A percentile compares a stretch with the other conserved stretches of the same genome.
Conservation (phyloP, 2,329 filamentous ascomycete genomes). For the Colletotrichum godetiae region DNA sequence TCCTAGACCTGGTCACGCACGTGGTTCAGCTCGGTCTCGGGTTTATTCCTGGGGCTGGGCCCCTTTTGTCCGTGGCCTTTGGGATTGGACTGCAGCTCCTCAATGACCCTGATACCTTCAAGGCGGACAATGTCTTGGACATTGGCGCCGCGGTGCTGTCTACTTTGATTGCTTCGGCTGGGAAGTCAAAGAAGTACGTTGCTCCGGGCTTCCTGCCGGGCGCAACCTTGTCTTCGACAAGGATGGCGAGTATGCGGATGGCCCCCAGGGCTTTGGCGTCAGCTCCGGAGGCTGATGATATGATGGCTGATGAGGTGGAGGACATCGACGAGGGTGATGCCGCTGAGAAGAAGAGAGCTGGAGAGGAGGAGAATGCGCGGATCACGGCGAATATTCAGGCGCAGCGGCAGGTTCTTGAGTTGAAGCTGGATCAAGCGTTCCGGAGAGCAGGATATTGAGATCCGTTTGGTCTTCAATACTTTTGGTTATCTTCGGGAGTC, state of each 20-base stretch:
- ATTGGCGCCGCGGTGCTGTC: not conserved
- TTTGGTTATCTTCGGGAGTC: not conserved
- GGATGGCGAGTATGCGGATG: not conserved
- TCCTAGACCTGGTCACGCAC: not conserved
- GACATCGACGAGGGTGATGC: not conserved
- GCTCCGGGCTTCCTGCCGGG: not conserved
- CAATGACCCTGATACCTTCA: not conserved
- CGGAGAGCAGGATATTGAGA: not conserved
- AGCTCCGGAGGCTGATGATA: not conserved
- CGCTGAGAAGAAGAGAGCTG: not conserved
- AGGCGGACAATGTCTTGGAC: not conserved
- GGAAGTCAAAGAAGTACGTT: not conserved
- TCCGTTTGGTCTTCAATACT: not conserved
- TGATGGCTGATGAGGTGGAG: not conserved
- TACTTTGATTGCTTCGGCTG: not conserved
- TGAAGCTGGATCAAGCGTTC: not conserved
- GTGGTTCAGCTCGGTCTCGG: not conserved
- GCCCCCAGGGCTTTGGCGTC: not conserved
- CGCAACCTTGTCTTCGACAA: not conserved
- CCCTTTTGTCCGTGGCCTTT: not conserved
- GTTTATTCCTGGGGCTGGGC: not conserved
- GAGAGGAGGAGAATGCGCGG: not conserved
- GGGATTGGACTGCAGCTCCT: not conserved
- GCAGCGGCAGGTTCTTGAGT: not conserved
- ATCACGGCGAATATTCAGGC: not conserved